Conservation (phyloP, 1,139 yeast genomes). For the Trichomonascaceae sp. region DNA sequence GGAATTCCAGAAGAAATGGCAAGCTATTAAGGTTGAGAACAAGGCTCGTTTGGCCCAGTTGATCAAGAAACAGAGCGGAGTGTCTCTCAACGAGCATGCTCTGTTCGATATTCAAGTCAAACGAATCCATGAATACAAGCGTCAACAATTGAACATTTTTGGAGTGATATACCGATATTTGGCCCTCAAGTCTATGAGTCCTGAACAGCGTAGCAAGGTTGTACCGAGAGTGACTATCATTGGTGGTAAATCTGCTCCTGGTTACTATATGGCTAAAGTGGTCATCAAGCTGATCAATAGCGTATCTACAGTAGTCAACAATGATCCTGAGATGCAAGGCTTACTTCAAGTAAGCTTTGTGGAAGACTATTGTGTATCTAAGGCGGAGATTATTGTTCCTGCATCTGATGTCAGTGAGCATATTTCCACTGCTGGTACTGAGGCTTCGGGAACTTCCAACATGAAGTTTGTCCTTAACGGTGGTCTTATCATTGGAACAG, state of each 20-base stretch:
- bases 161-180: constrained; percentile 83
- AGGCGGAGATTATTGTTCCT: constrained; percentile 86
- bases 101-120: constrained; percentile 90
- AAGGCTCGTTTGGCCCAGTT: constrained; percentile 65
- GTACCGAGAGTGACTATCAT: constrained; percentile 74
- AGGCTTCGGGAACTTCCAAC: constrained; percentile 92
- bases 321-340: constrained; percentile 67
- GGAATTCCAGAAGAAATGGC: constrained; percentile 67
- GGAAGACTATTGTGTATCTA: constrained; percentile 90
- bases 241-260: constrained; percentile 97
- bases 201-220: constrained; percentile 60
- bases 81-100: constrained; percentile 61
- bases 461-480: constrained; percentile 95
- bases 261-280: constrained; percentile 90
- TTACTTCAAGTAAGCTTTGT: constrained; percentile 79
- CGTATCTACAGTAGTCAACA: constrained; percentile 75
- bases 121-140: constrained; percentile 91
- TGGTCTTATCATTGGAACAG: constrained; percentile 91
- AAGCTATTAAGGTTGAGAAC: constrained; percentile 60
- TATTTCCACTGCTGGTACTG: constrained; percentile 97
- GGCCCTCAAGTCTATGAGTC: constrained; percentile 60
- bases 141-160: constrained; percentile 88
- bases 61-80: constrained; percentile 60
- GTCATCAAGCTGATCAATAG: constrained; percentile 80
- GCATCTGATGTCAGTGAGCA: constrained; percentile 90